Conservation (phyloP, 2,329 filamentous ascomycete species). For the Colletotrichum somersetense region DNA sequence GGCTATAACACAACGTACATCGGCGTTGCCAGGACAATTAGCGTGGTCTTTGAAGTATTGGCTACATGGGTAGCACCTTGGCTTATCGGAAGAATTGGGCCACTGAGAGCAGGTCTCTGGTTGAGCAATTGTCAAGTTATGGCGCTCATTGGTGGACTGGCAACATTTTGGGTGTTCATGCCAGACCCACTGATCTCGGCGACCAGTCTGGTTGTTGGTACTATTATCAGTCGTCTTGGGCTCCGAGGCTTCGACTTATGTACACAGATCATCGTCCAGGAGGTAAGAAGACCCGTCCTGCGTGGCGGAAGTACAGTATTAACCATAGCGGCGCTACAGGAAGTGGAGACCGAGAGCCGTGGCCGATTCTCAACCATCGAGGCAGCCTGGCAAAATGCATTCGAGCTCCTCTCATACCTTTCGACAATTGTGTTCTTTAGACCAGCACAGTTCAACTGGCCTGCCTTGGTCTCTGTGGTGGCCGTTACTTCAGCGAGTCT, state of each 20-base stretch:
- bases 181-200: slow-evolving; percentile 54
- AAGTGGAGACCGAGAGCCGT: slow-evolving; percentile 67
- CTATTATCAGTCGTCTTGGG: slow-evolving; percentile 69
- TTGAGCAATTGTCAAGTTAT: slow-evolving; percentile 71
- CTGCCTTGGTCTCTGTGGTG: slow-evolving; percentile 69
- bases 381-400: slow-evolving; percentile 75
- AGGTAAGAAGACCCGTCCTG: slow-evolving; percentile 53
- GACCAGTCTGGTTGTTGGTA: slow-evolving; percentile 61
- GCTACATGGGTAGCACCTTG: slow-evolving; percentile 67
- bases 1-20: slow-evolving; percentile 60
- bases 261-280: slow-evolving; percentile 71
- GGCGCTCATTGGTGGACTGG: slow-evolving; percentile 58
- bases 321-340: slow-evolving; percentile 51
- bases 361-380: slow-evolving; percentile 78
- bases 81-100: slow-evolving; percentile 62
- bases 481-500: slow-evolving; percentile 63
- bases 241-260: slow-evolving; percentile 73
- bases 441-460: slow-evolving; percentile 75
- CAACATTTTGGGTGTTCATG: slow-evolving; percentile 40
- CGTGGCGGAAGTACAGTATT: not conserved
- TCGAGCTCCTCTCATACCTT: slow-evolving; percentile 76
- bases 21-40: slow-evolving; percentile 60
- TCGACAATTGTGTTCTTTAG: slow-evolving; percentile 74
- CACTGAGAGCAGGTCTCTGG: slow-evolving; percentile 73
- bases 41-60: slow-evolving; percentile 63